Percentiles rank a stretch among this genome's conserved stretches.
Evolutionary conservation across 2,329 filamentous ascomycete species (phyloP).

Genomic region (Colletotrichum coccodes): DNA sequence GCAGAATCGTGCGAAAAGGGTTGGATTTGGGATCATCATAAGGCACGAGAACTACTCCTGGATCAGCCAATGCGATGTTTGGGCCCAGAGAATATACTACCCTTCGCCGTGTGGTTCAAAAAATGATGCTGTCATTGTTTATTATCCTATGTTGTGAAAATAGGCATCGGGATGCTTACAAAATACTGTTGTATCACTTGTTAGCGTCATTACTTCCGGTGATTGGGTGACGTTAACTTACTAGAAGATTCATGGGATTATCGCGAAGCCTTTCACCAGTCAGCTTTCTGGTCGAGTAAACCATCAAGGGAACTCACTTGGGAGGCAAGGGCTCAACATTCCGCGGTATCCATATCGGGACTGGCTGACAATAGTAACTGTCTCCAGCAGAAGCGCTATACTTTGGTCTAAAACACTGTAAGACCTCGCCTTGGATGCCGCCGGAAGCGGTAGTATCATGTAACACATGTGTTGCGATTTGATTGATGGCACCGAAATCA

Average conservation of each 20-base stretch:
- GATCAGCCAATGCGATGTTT: conserved; percentile 9
- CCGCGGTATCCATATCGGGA: conserved; percentile 66
- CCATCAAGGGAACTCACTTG: conserved; percentile 43
- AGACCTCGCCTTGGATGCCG: neutral
- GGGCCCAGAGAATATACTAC: conserved; percentile 53
- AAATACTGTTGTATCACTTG: conserved; percentile 53
- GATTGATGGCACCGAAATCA: conserved; percentile 72
- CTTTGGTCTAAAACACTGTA: neutral
- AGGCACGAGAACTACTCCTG: conserved; percentile 58
- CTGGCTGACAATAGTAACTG: conserved; percentile 77
- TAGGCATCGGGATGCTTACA: conserved; percentile 42
- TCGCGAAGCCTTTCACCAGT: conserved; percentile 66
- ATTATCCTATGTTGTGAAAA: neutral
- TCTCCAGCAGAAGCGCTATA: conserved; percentile 39
- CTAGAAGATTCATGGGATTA: conserved; percentile 83
- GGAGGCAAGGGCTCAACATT: conserved; percentile 58
- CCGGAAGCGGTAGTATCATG: neutral
- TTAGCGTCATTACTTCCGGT: conserved; percentile 35
- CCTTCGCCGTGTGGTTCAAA: conserved; percentile 81
- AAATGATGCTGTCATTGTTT: conserved; percentile 62
- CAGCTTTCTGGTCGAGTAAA: conserved; percentile 32
- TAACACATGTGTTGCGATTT: conserved; percentile 27
- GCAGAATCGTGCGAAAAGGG: conserved; percentile 60
- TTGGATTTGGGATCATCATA: conserved; percentile 64
- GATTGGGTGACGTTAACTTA: conserved; percentile 37